A percentile compares a stretch with the other conserved stretches of the same genome.
Conservation (phyloP, 202 grass and related monocot species). For the Zoysia matrella region DNA sequence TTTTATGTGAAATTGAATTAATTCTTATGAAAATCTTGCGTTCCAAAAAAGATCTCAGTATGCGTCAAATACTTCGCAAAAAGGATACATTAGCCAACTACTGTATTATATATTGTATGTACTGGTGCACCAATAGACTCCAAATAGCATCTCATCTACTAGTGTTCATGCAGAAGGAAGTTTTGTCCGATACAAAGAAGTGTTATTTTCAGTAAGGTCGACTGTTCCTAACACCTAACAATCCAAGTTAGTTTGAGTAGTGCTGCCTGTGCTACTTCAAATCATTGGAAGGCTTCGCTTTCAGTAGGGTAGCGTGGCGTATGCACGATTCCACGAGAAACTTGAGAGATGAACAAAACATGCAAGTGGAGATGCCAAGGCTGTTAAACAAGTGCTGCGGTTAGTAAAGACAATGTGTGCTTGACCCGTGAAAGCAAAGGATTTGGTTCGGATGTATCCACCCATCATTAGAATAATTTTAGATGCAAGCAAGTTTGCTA, state of each 20-base stretch:
- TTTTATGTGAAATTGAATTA: too few species aligned
- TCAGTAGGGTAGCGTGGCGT: slow-evolving; percentile 31
- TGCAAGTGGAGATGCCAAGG: not conserved
- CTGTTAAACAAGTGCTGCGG: not conserved
- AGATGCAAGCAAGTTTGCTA: slow-evolving; percentile 9
- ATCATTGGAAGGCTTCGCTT: slow-evolving; percentile 42
- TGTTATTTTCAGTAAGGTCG: slow-evolving; percentile 21
- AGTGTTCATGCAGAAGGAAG: slow-evolving; percentile 12
- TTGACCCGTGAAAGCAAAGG: not conserved
- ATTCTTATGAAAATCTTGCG: too few species aligned
- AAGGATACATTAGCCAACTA: not conserved
- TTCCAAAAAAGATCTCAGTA: too few species aligned
- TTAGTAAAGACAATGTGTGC: slow-evolving; percentile 3
- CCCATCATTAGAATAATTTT: not conserved
- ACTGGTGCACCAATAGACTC: slow-evolving; percentile 2
- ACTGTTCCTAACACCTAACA: slow-evolving; percentile 20
- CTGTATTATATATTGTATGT: not conserved
- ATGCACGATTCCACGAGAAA: slow-evolving; percentile 31
- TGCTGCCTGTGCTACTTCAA: slow-evolving; percentile 6
- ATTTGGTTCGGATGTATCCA: slow-evolving; percentile 19
- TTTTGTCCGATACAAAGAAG: not conserved
- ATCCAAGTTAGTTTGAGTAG: slow-evolving; percentile 6
- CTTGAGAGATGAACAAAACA: not conserved
- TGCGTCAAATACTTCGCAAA: not conserved
- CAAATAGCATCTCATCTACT: slow-evolving; percentile 18